phyloP scores from a whole-genome alignment of 176 grass and related monocot species.

The Aegilops umbellulata region DNA sequence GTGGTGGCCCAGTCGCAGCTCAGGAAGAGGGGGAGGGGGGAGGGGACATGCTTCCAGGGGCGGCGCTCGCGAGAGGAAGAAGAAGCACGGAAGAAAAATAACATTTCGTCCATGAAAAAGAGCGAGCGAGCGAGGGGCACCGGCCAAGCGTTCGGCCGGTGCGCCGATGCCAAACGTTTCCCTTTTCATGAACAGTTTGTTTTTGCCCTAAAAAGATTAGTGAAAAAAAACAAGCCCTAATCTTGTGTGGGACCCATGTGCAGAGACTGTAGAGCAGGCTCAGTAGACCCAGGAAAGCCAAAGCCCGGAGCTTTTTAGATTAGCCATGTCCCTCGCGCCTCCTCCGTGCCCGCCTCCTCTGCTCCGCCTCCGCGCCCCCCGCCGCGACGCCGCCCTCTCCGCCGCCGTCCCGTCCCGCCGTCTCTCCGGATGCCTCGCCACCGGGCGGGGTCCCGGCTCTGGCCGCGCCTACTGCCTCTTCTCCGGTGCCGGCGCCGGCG shows the following conservation, averaged over 20 bases:
- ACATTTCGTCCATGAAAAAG: no score
- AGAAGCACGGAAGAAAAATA: no score
- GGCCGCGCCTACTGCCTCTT: conserved; percentile 27
- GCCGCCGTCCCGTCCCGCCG: neutral
- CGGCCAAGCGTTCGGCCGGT: no score
- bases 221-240: neutral
- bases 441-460: neutral
- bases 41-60: no score
- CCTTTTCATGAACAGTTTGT: no score
- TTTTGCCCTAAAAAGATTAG: no score
- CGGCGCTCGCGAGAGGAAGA: no score
- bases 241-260: neutral
- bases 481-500: conserved; percentile 11
- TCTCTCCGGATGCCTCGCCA: neutral
- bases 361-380: neutral
- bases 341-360: neutral
- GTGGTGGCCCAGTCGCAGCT: no score
- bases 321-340: conserved; percentile 24
- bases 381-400: neutral
- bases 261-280: neutral
- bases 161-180: no score
- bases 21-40: no score
- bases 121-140: no score
- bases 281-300: neutral
- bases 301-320: neutral